These are phyloP conservation scores for Lanmaoa rubissima DNA, from an alignment of 768 basidiomycete genomes.

Conservation along the genomic window DNA sequence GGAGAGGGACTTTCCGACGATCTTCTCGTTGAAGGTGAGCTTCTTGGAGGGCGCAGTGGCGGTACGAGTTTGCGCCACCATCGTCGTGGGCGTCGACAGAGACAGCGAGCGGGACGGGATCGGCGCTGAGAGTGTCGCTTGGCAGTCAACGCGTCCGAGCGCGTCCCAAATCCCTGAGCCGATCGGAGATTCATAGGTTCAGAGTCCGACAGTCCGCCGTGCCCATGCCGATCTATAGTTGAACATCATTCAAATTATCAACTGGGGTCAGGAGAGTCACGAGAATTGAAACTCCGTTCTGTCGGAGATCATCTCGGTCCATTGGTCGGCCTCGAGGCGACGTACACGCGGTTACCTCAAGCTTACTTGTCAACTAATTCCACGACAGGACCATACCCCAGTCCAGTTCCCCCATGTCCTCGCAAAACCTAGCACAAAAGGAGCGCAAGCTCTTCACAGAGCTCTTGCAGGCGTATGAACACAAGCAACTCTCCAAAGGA, in stretches of 20 bases:
- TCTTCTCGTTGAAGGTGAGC: slow-evolving; percentile 78
- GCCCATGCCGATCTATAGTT: background rate
- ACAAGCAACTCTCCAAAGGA: slow-evolving; percentile 84
- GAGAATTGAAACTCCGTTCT: background rate
- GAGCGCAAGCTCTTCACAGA: slow-evolving; percentile 86
- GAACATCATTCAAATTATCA: too few species aligned
- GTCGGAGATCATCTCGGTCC: background rate
- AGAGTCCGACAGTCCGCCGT: background rate
- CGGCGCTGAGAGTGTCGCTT: background rate
- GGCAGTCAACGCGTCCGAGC: slow-evolving; percentile 2
- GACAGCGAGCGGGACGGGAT: slow-evolving; percentile 2
- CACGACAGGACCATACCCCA: background rate
- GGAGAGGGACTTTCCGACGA: slow-evolving; percentile 70
- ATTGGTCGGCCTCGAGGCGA: background rate
- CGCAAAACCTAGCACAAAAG: slow-evolving; percentile 62
- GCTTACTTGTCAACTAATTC: background rate
- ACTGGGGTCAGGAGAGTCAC: background rate
- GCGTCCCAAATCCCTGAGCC: background rate
- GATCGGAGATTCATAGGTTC: slow-evolving; percentile 8
- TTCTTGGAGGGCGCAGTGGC: slow-evolving; percentile 53
- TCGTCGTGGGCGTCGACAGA: slow-evolving; percentile 31
- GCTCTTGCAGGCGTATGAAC: slow-evolving; percentile 83
- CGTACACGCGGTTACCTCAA: background rate
- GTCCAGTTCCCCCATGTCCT: slow-evolving; percentile 16
- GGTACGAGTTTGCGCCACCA: slow-evolving; percentile 76